Base-by-base conservation (phyloP, 2,329 filamentous ascomycete genomes). In the Magnaporthiopsis rhizophila region DNA sequence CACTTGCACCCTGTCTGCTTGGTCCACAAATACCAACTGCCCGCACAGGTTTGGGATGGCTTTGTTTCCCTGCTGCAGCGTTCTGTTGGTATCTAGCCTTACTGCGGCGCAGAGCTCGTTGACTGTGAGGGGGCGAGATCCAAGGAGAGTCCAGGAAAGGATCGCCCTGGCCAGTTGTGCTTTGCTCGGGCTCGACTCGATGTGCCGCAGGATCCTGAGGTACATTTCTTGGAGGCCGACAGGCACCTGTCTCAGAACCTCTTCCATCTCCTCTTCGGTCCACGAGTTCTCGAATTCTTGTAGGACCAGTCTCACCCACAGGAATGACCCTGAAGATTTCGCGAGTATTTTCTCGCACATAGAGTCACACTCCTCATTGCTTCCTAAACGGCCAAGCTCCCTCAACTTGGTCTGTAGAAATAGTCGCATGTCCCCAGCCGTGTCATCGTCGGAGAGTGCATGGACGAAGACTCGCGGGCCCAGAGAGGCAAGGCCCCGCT, bases 301-400 rank as follows among this genome's bases (percentile, higher is more conserved):
- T 11, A 73, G 59, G n/a, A 74, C 70, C 6, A 74, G 69, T 3
- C 70, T 67, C 2, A 68, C 65, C 73, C 72, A 74, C 15, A 74
- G 69, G 62, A 74, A 74, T 7, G 70, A 74, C 13, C 72, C 73
- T 1, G 65, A 67, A 0, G 73, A 72, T 59, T 71, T 74, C 0
- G 21, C 28, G n/a, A 74, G 63, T 24, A 74, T 73, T 53, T 68
- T 69, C 7, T 69, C 65, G 38, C 69, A 69, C 67, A 74, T 68
- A 12, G 60, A 57, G 18, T 70, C 64, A 12, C 65, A 60, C 21
- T 67, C 64, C 26, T 65, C 65, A 1, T 64, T 58, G 32, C 24
- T 68, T 58, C 69, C 68, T 11, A 62, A 67, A 1, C 64, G 65
- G 12, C 62, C 66, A 4, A 73, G 64, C 34, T 72, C 67, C 6